Conservation (phyloP, 768 basidiomycete genomes). For the Termitomyces sp. region DNA sequence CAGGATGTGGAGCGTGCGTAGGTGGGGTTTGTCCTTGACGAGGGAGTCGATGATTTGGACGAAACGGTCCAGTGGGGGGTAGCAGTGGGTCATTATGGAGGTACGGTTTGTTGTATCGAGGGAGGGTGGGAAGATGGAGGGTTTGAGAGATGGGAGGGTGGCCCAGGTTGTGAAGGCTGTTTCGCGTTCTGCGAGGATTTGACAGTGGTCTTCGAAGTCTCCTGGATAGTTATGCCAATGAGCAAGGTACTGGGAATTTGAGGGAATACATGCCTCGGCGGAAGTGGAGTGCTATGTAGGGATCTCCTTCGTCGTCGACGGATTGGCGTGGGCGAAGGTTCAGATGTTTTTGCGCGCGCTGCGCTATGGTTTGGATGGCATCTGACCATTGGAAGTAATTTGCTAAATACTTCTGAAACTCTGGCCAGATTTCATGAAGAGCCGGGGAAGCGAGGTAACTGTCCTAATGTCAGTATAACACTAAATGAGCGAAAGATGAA, state of each 20-base stretch:
- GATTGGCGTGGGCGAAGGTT: conserved; percentile 22
- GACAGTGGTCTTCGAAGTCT: conserved; percentile 40
- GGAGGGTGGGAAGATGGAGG: conserved; percentile 28
- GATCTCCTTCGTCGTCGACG: conserved; percentile 22
- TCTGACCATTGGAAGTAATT: conserved; percentile 39
- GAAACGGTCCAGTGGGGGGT: conserved; percentile 35
- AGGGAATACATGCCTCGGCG: conserved; percentile 29
- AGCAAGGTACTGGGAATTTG: neutral
- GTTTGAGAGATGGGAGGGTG: conserved; percentile 33
- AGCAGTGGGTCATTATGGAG: conserved; percentile 40
- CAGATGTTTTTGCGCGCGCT: conserved; percentile 29
- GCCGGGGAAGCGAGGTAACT: conserved; percentile 37
- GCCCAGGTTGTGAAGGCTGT: conserved; percentile 44
- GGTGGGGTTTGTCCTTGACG: conserved; percentile 28
- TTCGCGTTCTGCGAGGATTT: conserved; percentile 25
- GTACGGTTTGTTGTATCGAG: conserved; percentile 30
- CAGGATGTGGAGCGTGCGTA: conserved; percentile 35
- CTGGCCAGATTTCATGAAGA: conserved; percentile 35
- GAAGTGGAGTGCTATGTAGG: conserved; percentile 44
- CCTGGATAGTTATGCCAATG: conserved; percentile 16
- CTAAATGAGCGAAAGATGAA: neutral
- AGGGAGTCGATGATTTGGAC: conserved; percentile 32
- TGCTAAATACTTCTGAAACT: conserved; percentile 32
- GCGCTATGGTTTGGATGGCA: conserved; percentile 26
- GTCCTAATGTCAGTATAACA: neutral